Base-by-base conservation (phyloP, 2,329 filamentous ascomycete species). In the Parafenestella ontariensis region DNA sequence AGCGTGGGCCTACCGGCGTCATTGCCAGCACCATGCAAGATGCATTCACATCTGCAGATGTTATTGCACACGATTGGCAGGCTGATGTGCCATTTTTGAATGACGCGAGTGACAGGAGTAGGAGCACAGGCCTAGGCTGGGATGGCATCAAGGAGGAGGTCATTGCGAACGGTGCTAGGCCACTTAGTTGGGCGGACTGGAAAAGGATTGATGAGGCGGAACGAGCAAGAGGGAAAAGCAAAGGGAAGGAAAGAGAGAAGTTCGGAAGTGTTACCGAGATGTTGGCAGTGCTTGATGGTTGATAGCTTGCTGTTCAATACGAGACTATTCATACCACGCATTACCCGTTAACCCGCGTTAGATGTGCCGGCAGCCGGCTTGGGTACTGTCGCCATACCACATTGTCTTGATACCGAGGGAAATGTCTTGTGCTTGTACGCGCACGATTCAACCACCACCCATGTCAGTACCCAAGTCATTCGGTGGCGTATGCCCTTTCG, bases 1-100 rank as follows among this genome's bases (percentile, higher is more conserved):
- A 98, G 79, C 86, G 89, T 31, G 95, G 95, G 0, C 94, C 95
- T 0, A 97, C 92, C 0, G 95, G 95, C 2, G 93, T 98, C 3
- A 99, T 99, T 73, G 94, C 94, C 1, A 92, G 89, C 26, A 99
- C 95, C 0, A 96, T 99, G 92, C 86, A 89, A 55, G 95, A 99
- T 73, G 94, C 95, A 0, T 99, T 98, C 68, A 84, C 85, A 8
- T 96, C 92, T 0, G 95, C 88, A 1, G 93, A 97, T 71, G 87
- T 89, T 2, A 90, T 99, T 58, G 85, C 85, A 0, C 78, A 84
- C n/a, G 95, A 99, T 70, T 94, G 92, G 89, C 69, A 78, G 45
- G 69, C 72, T 0, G 66, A 74, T 5, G 75, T 74, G 9, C 76
- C 73, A 0, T 85, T 87, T 49, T 65, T 86, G 40, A 80, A 83